Evolutionary conservation across 805 yeast genomes (phyloP).

Genomic region (Lachancea nothofagi): DNA sequence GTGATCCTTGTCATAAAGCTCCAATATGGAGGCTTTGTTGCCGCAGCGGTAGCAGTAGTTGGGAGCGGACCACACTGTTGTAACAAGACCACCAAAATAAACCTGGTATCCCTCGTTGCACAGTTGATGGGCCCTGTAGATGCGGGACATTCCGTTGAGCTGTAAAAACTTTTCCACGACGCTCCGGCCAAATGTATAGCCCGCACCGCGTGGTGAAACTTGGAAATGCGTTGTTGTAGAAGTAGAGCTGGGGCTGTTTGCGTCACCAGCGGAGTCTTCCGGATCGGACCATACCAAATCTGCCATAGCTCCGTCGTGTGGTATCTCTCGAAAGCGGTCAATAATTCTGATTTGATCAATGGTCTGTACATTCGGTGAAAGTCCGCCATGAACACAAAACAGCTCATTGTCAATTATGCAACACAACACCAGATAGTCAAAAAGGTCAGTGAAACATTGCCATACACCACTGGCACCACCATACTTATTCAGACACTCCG

Average conservation of each 20-base stretch:
- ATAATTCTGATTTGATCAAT: constrained; percentile 86
- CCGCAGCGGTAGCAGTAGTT: constrained; percentile 97
- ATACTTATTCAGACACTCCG: constrained; percentile 89
- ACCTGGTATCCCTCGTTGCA: constrained; percentile 96
- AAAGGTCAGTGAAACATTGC: constrained; percentile 84
- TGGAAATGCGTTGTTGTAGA: constrained; percentile 56
- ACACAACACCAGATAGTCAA: constrained; percentile 83
- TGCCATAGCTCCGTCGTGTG: constrained; percentile 99
- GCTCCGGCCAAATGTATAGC: constrained; percentile 89
- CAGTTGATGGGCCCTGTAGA: constrained; percentile 90
- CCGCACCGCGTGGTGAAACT: constrained; percentile 94
- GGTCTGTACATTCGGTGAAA: constrained; percentile 91
- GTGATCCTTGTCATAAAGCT: constrained; percentile 64
- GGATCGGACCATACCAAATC: constrained; percentile 99
- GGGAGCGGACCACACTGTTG: constrained; percentile 99
- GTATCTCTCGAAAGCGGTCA: constrained; percentile 90
- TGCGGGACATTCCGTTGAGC: constrained; percentile 71
- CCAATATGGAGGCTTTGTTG: constrained; percentile 94
- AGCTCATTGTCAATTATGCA: constrained; percentile 86
- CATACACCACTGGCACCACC: constrained; percentile 71
- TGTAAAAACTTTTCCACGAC: constrained; percentile 83
- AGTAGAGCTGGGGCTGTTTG: constrained; percentile 20
- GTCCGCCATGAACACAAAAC: constrained; percentile 95
- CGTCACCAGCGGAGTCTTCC: constrained; percentile 70
- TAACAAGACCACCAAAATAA: constrained; percentile 82